Conservation (phyloP, 2,329 filamentous ascomycete genomes). For the Aureobasidium pullulans region DNA sequence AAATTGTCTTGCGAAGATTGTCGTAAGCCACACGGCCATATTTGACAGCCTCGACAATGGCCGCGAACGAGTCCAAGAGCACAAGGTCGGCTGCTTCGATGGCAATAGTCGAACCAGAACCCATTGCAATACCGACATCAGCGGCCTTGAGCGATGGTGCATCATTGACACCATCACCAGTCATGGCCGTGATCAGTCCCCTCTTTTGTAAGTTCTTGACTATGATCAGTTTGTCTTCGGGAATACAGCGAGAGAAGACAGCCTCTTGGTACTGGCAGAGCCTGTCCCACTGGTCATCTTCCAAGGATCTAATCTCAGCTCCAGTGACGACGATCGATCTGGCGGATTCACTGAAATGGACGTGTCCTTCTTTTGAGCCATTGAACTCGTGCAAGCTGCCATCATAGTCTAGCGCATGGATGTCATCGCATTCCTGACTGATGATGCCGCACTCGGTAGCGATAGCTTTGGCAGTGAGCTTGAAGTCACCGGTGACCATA, state of each 20-base stretch:
- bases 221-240: conserved; percentile 72
- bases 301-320: conserved; percentile 57
- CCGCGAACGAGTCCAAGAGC: conserved; percentile 60
- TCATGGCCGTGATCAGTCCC: conserved; percentile 50
- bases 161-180: conserved; percentile 43
- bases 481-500: conserved; percentile 77
- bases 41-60: conserved; percentile 63
- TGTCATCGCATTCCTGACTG: conserved; percentile 48
- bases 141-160: conserved; percentile 50
- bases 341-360: neutral
- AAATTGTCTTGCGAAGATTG: conserved; percentile 69
- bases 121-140: conserved; percentile 54
- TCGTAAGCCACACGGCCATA: conserved; percentile 73
- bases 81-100: conserved; percentile 58
- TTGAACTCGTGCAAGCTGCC: neutral
- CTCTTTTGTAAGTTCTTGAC: conserved; percentile 64
- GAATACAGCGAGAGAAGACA: conserved; percentile 68
- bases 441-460: conserved; percentile 66
- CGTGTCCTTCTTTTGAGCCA: neutral
- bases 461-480: conserved; percentile 66
- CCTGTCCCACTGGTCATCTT: conserved; percentile 61
- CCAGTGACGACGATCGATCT: conserved; percentile 58
- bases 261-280: conserved; percentile 62
- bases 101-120: conserved; percentile 52
- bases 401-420: conserved; percentile 34